Evolutionary conservation across 116 monocot species (phyloP).

Genomic region (Phalaenopsis hybrid): DNA sequence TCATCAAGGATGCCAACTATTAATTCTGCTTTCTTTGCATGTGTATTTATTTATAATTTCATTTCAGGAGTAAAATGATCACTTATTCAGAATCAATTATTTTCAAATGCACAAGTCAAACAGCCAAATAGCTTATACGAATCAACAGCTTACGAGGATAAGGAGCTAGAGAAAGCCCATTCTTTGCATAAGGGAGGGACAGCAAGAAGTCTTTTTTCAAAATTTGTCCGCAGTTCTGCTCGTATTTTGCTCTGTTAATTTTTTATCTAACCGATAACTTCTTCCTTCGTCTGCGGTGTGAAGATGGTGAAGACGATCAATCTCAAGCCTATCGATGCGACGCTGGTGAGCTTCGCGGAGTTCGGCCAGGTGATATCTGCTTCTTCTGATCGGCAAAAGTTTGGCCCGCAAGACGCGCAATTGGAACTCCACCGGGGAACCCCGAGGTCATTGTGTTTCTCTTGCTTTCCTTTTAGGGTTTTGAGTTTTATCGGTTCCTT

Average conservation of each 20-base stretch:
- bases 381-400: conserved; percentile 48
- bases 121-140: too few relatives aligned
- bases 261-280: conserved; percentile 10
- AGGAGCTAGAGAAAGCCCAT: too few relatives aligned
- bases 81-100: too few relatives aligned
- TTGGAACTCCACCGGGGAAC: conserved; percentile 73
- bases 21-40: too few relatives aligned
- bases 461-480: not conserved
- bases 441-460: conserved; percentile 45
- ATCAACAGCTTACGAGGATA: too few relatives aligned
- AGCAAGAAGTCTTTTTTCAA: too few relatives aligned
- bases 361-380: conserved; percentile 77
- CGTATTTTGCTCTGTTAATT: not conserved
- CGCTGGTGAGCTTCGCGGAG: conserved; percentile 61
- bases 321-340: conserved; percentile 58
- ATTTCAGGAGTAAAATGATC: too few relatives aligned
- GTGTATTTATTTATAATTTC: too few relatives aligned
- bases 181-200: too few relatives aligned
- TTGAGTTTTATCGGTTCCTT: not conserved
- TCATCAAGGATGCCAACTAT: too few relatives aligned
- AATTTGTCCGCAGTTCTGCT: too few relatives aligned
- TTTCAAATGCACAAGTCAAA: too few relatives aligned
- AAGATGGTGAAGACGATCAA: conserved; percentile 14
- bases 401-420: conserved; percentile 77
- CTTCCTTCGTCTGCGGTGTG: not conserved